Evolutionary conservation across 495 filamentous ascomycete species (phyloP), one percentile per base, ranked within the genome.

Genomic region (Annulohypoxylon stygium): DNA sequence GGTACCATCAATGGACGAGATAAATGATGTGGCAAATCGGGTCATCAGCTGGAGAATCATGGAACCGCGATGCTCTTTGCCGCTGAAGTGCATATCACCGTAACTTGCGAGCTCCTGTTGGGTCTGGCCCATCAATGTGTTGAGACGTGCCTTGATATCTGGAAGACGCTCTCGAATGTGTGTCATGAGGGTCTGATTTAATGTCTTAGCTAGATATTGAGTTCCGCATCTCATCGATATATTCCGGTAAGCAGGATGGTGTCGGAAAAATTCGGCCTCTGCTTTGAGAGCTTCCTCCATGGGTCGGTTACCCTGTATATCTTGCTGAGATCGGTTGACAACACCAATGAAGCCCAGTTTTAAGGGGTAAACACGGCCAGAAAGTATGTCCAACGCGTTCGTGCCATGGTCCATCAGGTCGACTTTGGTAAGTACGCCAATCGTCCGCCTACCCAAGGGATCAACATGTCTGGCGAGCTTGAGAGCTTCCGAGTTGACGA

Each of bases 381-480:
- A 97, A 37, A 99, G 87, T 70, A 99, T 98, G 75, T 99, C 96
- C 70, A 99, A 85, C 2, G 96, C 97, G 78, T 99, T 99, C 58
- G 96, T 99, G 47, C 96, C 96, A 78, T 99, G 96, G 77, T 99
- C 96, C 96, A 99, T 99, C 39, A 99, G 85, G 79, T 99, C 96
- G 72, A 98, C 86, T 82, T 99, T 99, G 16, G 96, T 98, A 65
- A 99, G 87, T 53, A 99, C 97, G 50, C 96, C 96, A 75, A 99
- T 98, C 8, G 96, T 99, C 80, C 96, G 90, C 76, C 93, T 88
- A 34, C 96, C 97, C 81, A 97, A 92, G 12, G 96, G 92, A 81
- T 99, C 96, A 53, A 99, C 96, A 88, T 98, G 93, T 20, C 96
- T 89, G 64, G 96, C 96, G 58, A 99, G 92, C 80, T 99, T 99